Base-by-base conservation (phyloP, 352 stramenopile genomes). In the Phytophthora macrochlamydospora region DNA sequence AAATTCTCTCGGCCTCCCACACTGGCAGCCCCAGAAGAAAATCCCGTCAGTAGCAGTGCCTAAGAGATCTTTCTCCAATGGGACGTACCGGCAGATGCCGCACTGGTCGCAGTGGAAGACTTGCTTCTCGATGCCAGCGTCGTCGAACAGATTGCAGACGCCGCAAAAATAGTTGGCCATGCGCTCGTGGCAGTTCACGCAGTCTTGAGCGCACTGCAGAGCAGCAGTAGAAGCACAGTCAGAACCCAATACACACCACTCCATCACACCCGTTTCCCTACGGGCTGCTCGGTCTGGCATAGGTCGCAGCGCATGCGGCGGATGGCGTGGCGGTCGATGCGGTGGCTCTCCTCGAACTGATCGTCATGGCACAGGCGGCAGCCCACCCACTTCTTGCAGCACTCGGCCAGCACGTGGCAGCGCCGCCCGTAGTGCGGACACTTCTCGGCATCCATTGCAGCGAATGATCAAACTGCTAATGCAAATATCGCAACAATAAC, bases 241-340 rank as follows among this genome's bases (percentile, higher is more conserved):
- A 37, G 24, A 29, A 40, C 14, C 3, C 30, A 14, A 51, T n/a
- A 44, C 8, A 1, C 2, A n/a, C 8, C 5, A n/a, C 9, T 12
- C 30, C 18, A 37, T 38, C 33, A 30, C 32, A 38, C 49, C 0
- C 18, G 9, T 30, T 30, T 38, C 59, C 79, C 44, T 59, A 94
- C 86, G 12, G 78, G 71, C 56, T 94, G 86, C 48, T 82, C 75
- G 7, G 71, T 80, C 40, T 78, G 63, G 52, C 86, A 94, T 28
- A 71, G 56, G 50, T 81, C 63, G 67, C 86, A 94, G 61, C 84
- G 75, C 81, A 94, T 92, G 24, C 67, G 44, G 28, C 68, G 77
- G 37, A 94, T 90, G 38, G 82, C 83, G 58, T 91, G 86, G 57
- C 86, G 86, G 71, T 94, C 84, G 65, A 94, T 91, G 52, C 78